Conservation (phyloP, 306 rosid genomes). For the Mimosa pudica region DNA sequence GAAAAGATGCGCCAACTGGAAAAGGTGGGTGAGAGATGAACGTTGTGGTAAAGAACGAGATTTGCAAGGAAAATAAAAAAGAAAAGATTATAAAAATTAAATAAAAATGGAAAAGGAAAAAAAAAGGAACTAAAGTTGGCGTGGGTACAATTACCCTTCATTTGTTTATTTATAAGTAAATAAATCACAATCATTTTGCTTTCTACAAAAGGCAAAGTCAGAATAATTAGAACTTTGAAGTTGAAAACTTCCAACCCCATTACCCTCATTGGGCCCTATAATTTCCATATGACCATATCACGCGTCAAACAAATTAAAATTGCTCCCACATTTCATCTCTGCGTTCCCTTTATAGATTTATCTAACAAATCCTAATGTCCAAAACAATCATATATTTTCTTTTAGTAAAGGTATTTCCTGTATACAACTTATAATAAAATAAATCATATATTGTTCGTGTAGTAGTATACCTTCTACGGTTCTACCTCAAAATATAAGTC, state of each 20-base stretch:
- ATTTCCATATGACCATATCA: not conserved
- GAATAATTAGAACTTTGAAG: not conserved
- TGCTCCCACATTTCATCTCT: not conserved
- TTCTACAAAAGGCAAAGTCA: not conserved
- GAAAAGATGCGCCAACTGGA: slow-evolving; percentile 30
- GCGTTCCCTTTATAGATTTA: not conserved
- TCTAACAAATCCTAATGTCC: no score
- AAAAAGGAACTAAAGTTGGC: no score
- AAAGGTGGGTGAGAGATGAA: slow-evolving; percentile 28
- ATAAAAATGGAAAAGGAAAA: not conserved
- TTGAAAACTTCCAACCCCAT: not conserved
- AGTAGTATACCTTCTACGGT: no score
- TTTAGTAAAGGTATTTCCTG: no score
- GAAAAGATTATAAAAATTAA: not conserved
- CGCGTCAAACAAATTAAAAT: not conserved
- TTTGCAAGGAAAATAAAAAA: no score
- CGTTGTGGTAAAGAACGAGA: not conserved
- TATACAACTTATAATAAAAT: no score
- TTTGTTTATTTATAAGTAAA: no score
- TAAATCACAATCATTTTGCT: not conserved
- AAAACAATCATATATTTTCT: no score
- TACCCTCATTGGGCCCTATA: not conserved
- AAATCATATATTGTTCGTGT: no score
- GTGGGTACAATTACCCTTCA: no score
- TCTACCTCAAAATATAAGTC: no score